phyloP scores from a whole-genome alignment of 129 eudicot genomes.

The Centrapalus pauciflorus region DNA sequence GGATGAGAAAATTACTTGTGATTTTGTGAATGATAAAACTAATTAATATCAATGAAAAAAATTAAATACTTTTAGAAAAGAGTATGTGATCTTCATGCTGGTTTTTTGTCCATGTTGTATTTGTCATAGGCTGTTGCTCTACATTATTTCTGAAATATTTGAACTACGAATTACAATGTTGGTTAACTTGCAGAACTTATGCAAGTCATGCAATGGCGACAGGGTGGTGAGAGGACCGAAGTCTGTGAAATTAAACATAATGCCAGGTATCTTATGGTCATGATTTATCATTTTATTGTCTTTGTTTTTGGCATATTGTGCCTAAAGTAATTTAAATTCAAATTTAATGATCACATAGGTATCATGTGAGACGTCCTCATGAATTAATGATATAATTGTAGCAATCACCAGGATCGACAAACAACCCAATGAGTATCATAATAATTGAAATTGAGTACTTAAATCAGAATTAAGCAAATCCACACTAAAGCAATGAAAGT shows the following conservation, averaged over 20 bases:
- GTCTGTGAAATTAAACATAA: conserved; percentile 67
- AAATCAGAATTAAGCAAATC: too few relatives aligned
- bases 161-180: conserved; percentile 13
- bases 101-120: neutral
- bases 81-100: neutral
- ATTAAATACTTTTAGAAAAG: too few relatives aligned
- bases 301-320: conserved; percentile 2
- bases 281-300: neutral
- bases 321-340: too few relatives aligned
- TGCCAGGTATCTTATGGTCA: conserved; percentile 55
- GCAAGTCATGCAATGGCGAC: conserved; percentile 78
- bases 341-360: too few relatives aligned
- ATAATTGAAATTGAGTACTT: too few relatives aligned
- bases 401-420: too few relatives aligned
- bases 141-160: conserved; percentile 5
- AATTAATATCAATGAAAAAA: neutral
- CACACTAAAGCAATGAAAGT: too few relatives aligned
- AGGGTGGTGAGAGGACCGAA: conserved; percentile 71
- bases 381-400: too few relatives aligned
- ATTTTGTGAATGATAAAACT: neutral
- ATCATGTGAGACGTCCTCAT: too few relatives aligned
- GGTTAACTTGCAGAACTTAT: conserved; percentile 46
- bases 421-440: too few relatives aligned
- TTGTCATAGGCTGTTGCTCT: neutral
- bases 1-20: neutral